Evolutionary conservation across 495 filamentous ascomycete genomes (phyloP).

Genomic region (Haplographium delicatum): DNA sequence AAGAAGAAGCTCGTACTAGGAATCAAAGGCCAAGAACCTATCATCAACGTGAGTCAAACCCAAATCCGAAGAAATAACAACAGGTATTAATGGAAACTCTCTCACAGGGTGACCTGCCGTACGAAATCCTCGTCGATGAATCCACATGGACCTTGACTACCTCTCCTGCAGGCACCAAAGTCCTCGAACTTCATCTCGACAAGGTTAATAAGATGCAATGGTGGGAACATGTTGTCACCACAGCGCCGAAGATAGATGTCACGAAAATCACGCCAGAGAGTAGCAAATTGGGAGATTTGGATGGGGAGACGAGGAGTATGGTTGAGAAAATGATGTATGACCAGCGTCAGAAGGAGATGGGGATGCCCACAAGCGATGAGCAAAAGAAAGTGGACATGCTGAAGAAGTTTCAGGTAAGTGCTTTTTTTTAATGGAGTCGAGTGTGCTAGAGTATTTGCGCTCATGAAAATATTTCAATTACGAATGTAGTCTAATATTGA

Average conservation of each 20-base stretch:
- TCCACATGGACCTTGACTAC: conserved; percentile 90
- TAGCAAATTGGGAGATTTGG: conserved; percentile 81
- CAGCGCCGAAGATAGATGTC: conserved; percentile 85
- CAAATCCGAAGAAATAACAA: not conserved
- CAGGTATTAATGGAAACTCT: not conserved
- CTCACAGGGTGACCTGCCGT: conserved; percentile 78
- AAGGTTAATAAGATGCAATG: conserved; percentile 97
- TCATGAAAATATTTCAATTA: not conserved
- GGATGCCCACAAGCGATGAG: conserved; percentile 83
- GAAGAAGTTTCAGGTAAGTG: conserved; percentile 60
- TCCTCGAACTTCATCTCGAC: conserved; percentile 86
- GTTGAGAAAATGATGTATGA: conserved; percentile 99
- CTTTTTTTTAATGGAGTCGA: not conserved
- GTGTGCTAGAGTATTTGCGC: not conserved
- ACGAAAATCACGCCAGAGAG: conserved; percentile 92
- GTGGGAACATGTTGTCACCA: conserved; percentile 88
- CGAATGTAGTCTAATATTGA: not conserved
- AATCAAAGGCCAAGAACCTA: conserved; percentile 80
- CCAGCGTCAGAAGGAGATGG: conserved; percentile 93
- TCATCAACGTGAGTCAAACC: conserved; percentile 64
- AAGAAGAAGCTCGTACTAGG: conserved; percentile 73
- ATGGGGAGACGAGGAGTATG: conserved; percentile 95
- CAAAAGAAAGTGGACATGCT: conserved; percentile 87
- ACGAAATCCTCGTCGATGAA: conserved; percentile 75
- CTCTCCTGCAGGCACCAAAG: conserved; percentile 56